These are phyloP conservation scores for Croton laevigatus DNA, from an alignment of 441 rosid genomes.

Conservation along the genomic window DNA sequence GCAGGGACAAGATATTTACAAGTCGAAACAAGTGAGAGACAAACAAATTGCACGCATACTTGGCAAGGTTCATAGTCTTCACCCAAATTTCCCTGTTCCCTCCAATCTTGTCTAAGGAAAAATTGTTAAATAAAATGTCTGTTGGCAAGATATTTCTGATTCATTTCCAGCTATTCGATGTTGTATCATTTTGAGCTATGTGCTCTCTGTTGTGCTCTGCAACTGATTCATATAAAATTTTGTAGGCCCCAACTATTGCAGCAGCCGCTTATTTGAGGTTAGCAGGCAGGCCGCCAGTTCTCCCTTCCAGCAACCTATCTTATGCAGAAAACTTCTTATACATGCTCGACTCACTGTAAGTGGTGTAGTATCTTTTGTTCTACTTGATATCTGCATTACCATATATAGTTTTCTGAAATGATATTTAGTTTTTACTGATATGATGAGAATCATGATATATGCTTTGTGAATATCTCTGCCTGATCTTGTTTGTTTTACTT, in stretches of 20 bases:
- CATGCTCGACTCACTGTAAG: conserved; percentile 94
- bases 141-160: background rate
- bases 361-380: conserved; percentile 3
- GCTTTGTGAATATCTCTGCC: background rate
- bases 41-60: conserved; percentile 91
- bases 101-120: background rate
- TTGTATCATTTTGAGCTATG: too few species aligned
- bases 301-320: conserved; percentile 81
- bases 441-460: background rate
- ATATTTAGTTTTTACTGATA: background rate
- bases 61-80: conserved; percentile 61
- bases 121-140: background rate
- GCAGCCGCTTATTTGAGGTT: conserved; percentile 93
- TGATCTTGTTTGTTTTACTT: background rate
- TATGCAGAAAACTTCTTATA: conserved; percentile 91
- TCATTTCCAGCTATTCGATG: too few species aligned
- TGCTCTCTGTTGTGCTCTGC: background rate
- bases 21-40: conserved; percentile 87
- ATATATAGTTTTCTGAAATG: background rate
- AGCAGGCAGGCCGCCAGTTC: conserved; percentile 96
- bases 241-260: conserved; percentile 94
- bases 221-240: conserved; percentile 12
- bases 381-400: background rate
- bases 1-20: conserved; percentile 86
- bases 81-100: background rate